phyloP scores from a whole-genome alignment of 2,329 filamentous ascomycete species.

The Sclerotiophoma versabilis region DNA sequence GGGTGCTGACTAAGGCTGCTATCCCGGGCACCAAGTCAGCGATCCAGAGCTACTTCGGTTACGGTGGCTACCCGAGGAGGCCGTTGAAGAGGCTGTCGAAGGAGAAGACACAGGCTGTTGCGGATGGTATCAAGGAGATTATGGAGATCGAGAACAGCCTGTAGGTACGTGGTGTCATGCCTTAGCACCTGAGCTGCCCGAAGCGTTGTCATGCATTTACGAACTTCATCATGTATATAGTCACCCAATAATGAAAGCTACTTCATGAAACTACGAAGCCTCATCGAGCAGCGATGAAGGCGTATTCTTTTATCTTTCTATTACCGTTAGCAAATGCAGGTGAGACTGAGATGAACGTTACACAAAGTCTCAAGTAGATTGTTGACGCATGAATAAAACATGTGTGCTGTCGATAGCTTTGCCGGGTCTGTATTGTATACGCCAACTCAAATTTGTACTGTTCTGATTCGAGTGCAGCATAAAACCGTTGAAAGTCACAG shows the following conservation, averaged over 20 bases:
- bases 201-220: slow-evolving; percentile 22
- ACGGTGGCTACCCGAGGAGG: slow-evolving; percentile 76
- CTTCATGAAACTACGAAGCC: neutral
- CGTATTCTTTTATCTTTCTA: no score
- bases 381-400: no score
- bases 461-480: no score
- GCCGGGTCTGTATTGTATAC: no score
- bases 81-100: slow-evolving; percentile 73
- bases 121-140: slow-evolving; percentile 60
- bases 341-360: no score
- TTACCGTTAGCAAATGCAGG: no score
- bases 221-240: slow-evolving; percentile 27
- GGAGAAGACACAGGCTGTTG: slow-evolving; percentile 57
- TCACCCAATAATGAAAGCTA: slow-evolving; percentile 19
- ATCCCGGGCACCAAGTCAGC: slow-evolving; percentile 88
- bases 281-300: no score
- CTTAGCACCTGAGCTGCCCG: neutral
- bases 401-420: no score
- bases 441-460: no score
- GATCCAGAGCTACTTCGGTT: slow-evolving; percentile 81
- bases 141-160: slow-evolving; percentile 68
- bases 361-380: no score
- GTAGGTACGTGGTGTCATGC: slow-evolving; percentile 22
- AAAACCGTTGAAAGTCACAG: no score
- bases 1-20: slow-evolving; percentile 81